Evolutionary conservation across 106 monocot species (phyloP).

Genomic region (Alisma plantagoaquatica): DNA sequence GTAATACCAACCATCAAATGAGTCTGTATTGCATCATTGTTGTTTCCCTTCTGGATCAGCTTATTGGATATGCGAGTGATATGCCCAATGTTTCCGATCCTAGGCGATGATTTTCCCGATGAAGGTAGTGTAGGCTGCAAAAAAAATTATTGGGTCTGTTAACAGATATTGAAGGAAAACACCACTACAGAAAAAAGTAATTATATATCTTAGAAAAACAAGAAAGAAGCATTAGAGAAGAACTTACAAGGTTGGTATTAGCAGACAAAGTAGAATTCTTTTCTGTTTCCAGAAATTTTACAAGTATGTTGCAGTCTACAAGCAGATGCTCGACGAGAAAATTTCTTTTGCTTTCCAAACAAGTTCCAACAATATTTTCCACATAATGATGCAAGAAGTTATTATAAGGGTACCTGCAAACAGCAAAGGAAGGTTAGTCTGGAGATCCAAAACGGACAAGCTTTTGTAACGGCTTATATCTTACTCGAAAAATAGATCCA

Average conservation of each 20-base stretch:
- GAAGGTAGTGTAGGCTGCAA: slow-evolving; percentile 53
- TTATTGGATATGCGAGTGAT: slow-evolving; percentile 77
- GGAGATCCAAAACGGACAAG: too few species aligned
- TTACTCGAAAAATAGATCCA: slow-evolving; percentile 91
- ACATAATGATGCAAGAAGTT: slow-evolving; percentile 84
- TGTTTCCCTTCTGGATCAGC: slow-evolving; percentile 51
- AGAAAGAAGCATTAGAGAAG: too few species aligned
- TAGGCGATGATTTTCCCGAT: slow-evolving; percentile 48
- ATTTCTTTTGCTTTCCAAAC: slow-evolving; percentile 69
- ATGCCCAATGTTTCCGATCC: slow-evolving; percentile 75
- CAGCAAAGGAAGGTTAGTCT: background rate
- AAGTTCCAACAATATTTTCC: slow-evolving; percentile 58
- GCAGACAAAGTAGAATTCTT: slow-evolving; percentile 34
- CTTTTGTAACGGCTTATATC: too few species aligned
- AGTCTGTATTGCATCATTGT: slow-evolving; percentile 35
- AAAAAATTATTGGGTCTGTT: too few species aligned
- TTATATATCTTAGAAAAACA: too few species aligned
- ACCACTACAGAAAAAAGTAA: too few species aligned
- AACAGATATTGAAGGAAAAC: too few species aligned
- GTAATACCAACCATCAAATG: slow-evolving; percentile 91
- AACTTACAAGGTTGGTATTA: slow-evolving; percentile 45
- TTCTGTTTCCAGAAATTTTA: slow-evolving; percentile 65
- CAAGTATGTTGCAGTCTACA: slow-evolving; percentile 46
- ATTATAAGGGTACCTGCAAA: slow-evolving; percentile 70
- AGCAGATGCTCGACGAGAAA: slow-evolving; percentile 64